Percentiles rank a stretch among this genome's conserved stretches.
phyloP scores from a whole-genome alignment of 768 basidiomycete genomes.

The Lactifluus pinguis region DNA sequence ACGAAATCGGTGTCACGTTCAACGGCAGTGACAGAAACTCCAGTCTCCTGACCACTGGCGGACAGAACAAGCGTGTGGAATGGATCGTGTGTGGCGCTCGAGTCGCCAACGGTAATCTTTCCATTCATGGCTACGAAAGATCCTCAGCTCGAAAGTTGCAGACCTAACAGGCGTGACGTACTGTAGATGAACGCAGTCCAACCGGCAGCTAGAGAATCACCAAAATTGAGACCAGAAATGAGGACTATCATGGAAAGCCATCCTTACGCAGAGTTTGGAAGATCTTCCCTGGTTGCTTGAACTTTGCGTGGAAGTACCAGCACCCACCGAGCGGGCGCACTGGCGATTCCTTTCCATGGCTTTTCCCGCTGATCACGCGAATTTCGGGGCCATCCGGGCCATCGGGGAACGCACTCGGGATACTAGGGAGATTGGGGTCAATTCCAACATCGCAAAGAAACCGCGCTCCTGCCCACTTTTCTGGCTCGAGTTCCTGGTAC shows the following conservation, averaged over 20 bases:
- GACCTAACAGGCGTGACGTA: conserved; percentile 28
- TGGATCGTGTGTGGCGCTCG: conserved; percentile 36
- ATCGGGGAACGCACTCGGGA: conserved; percentile 64
- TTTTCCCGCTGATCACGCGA: conserved; percentile 84
- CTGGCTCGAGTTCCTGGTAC: conserved; percentile 73
- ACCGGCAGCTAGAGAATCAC: conserved; percentile 42
- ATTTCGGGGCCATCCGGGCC: conserved; percentile 61
- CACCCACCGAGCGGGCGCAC: conserved; percentile 89
- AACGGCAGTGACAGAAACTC: conserved; percentile 53
- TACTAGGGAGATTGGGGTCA: conserved; percentile 30
- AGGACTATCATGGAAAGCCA: background rate
- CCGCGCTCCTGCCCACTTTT: conserved; percentile 34
- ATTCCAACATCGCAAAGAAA: background rate
- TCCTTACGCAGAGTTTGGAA: conserved; percentile 78
- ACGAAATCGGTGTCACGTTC: conserved; percentile 65
- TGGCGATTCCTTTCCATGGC: conserved; percentile 78
- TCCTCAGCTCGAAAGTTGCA: conserved; percentile 1
- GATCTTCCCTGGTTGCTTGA: conserved; percentile 51
- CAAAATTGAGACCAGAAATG: background rate
- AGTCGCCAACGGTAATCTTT: conserved; percentile 48
- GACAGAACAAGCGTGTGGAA: conserved; percentile 86
- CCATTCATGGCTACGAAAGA: conserved; percentile 53
- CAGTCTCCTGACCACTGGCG: conserved; percentile 45
- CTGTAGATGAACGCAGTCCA: conserved; percentile 90
- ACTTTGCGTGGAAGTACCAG: conserved; percentile 81